These are phyloP conservation scores for Yamadazyma dendronema DNA, from an alignment of 1,139 yeast genomes.

Conservation along the genomic window DNA sequence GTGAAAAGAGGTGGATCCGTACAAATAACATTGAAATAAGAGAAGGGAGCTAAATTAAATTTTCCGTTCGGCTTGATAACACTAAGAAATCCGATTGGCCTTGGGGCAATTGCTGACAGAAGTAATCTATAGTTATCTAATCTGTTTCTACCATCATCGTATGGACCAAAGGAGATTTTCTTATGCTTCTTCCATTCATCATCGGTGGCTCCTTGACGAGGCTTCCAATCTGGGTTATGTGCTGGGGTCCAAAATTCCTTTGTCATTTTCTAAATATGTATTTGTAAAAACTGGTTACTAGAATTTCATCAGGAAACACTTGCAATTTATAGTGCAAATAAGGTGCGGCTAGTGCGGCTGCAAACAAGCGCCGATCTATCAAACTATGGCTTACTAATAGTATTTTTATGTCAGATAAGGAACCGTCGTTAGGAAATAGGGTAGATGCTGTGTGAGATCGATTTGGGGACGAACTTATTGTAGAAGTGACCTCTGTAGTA, in stretches of 20 bases:
- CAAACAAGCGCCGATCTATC: background rate
- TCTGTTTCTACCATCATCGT: constrained; percentile 38
- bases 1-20: constrained; percentile 61
- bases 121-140: constrained; percentile 50
- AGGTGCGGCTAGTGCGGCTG: constrained; percentile 1
- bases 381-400: background rate
- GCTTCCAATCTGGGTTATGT: constrained; percentile 40
- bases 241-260: constrained; percentile 13
- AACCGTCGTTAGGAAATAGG: too few relatives aligned
- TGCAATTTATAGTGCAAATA: background rate
- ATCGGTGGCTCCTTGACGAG: constrained; percentile 49
- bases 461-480: too few relatives aligned
- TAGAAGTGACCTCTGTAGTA: background rate
- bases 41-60: constrained; percentile 57
- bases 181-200: constrained; percentile 41
- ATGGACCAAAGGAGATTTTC: constrained; percentile 51
- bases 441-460: too few relatives aligned
- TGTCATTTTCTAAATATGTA: constrained; percentile 1
- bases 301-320: background rate
- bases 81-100: constrained; percentile 61
- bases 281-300: background rate
- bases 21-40: constrained; percentile 49
- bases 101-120: constrained; percentile 51
- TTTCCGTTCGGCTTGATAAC: constrained; percentile 43
- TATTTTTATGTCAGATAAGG: too few relatives aligned